These are phyloP conservation scores for Tilletia setariae DNA, from an alignment of 1,284 basidiomycete species.

Conservation along the genomic window DNA sequence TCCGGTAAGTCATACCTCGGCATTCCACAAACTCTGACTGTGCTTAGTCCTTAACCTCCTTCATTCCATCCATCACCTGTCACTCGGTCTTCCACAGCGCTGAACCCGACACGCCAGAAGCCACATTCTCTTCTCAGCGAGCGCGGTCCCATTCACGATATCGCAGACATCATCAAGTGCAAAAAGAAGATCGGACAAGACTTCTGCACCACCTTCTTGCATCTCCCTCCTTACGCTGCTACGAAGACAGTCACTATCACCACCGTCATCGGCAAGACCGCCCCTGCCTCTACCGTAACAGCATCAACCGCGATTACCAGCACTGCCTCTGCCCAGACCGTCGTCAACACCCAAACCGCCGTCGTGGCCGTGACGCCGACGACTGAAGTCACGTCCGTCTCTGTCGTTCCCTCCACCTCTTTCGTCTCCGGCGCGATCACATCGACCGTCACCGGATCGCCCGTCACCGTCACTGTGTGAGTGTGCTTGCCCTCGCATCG, in stretches of 20 bases:
- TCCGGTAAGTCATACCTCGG: too few relatives aligned
- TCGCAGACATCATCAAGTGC: background rate
- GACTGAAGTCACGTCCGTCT: background rate
- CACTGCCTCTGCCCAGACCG: background rate
- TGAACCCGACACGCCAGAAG: too few relatives aligned
- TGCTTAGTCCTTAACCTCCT: too few relatives aligned
- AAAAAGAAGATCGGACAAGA: too few relatives aligned
- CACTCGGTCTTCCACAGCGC: too few relatives aligned
- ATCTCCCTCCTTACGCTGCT: slow-evolving; percentile 1
- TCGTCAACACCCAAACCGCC: background rate
- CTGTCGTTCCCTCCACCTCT: too few relatives aligned
- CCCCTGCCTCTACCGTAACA: background rate
- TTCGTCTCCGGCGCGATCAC: background rate
- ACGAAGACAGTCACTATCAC: background rate
- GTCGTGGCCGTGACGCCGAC: background rate
- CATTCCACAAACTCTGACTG: too few relatives aligned
- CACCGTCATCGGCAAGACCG: background rate
- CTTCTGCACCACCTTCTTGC: background rate
- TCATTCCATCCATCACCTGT: too few relatives aligned
- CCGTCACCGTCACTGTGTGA: too few relatives aligned
- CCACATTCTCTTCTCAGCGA: too few relatives aligned
- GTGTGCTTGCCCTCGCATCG: too few relatives aligned
- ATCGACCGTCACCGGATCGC: background rate
- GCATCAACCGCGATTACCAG: background rate
- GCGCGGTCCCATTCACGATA: background rate